phyloP scores from a whole-genome alignment of 371 early-diverging fungal genomes.

The Blakeslea trispora region DNA sequence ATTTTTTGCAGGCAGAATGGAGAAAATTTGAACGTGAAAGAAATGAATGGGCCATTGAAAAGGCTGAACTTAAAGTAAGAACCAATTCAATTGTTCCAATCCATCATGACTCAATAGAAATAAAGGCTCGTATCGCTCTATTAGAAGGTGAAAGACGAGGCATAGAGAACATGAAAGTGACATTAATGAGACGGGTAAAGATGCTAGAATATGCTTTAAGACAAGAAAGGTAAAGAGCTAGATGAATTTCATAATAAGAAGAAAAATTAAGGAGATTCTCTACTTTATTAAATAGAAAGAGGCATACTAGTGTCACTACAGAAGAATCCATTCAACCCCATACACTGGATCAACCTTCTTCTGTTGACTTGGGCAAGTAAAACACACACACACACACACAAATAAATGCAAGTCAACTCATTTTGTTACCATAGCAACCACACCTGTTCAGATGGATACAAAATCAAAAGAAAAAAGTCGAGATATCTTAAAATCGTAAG shows the following conservation, averaged over 20 bases:
- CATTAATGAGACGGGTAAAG: constrained; percentile 79
- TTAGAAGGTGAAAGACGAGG: constrained; percentile 86
- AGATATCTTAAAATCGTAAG: constrained; percentile 79
- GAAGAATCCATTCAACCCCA: too few relatives aligned
- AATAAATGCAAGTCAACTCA: constrained; percentile 24
- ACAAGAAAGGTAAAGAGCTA: constrained; percentile 63
- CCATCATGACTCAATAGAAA: too few relatives aligned
- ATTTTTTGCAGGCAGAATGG: constrained; percentile 86
- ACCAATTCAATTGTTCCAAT: too few relatives aligned
- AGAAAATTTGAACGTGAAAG: constrained; percentile 84
- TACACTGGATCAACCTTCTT: not conserved
- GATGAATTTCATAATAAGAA: too few relatives aligned
- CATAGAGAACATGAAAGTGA: constrained; percentile 73
- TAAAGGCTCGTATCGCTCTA: constrained; percentile 77
- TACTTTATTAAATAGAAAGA: constrained; percentile 17
- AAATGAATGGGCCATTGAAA: constrained; percentile 88
- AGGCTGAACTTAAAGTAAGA: constrained; percentile 77
- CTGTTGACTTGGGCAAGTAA: constrained; percentile 14
- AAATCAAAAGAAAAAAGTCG: constrained; percentile 62
- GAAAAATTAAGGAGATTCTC: not conserved
- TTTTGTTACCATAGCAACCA: constrained; percentile 20
- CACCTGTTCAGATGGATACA: constrained; percentile 19
- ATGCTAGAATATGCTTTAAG: constrained; percentile 88
- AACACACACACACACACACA: too few relatives aligned
- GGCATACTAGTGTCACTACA: constrained; percentile 16